Percentiles rank a stretch among this genome's conserved stretches.
Conservation (phyloP, 768 basidiomycete genomes). For the Suillus brevipes region DNA sequence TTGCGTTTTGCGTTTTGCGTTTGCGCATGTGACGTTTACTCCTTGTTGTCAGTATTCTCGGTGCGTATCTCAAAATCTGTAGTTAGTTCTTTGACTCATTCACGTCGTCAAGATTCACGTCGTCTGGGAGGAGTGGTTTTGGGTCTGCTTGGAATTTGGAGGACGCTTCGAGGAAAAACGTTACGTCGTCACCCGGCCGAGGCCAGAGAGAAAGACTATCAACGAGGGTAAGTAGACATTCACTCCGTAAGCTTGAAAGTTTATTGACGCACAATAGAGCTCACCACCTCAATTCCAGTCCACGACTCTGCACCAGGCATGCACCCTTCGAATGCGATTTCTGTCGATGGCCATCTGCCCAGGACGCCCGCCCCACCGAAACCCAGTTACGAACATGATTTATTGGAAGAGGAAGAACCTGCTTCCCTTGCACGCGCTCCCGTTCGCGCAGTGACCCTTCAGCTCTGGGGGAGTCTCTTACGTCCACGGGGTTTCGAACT, state of each 20-base stretch:
- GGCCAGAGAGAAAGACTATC: conserved; percentile 52
- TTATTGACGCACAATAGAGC: not conserved
- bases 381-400: conserved; percentile 20
- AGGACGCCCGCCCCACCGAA: conserved; percentile 23
- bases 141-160: conserved; percentile 82
- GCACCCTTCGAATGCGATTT: conserved; percentile 16
- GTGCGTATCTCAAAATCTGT: too few relatives aligned
- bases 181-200: conserved; percentile 60
- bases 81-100: too few relatives aligned
- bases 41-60: too few relatives aligned
- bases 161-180: conserved; percentile 64
- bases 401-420: conserved; percentile 55
- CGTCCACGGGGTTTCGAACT: conserved; percentile 67
- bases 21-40: too few relatives aligned
- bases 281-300: conserved; percentile 11
- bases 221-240: conserved; percentile 21
- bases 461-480: conserved; percentile 71
- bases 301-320: conserved; percentile 19
- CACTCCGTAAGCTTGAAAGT: not conserved
- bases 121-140: conserved; percentile 97
- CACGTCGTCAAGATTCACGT: conserved; percentile 73
- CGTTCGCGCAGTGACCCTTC: conserved; percentile 48
- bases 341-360: conserved; percentile 15
- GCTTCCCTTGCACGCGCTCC: conserved; percentile 60
- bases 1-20: too few relatives aligned